Evolutionary conservation across 352 stramenopile species (phyloP), one percentile per base, ranked within the genome.

Genomic region (Phytopythium montanum): DNA sequence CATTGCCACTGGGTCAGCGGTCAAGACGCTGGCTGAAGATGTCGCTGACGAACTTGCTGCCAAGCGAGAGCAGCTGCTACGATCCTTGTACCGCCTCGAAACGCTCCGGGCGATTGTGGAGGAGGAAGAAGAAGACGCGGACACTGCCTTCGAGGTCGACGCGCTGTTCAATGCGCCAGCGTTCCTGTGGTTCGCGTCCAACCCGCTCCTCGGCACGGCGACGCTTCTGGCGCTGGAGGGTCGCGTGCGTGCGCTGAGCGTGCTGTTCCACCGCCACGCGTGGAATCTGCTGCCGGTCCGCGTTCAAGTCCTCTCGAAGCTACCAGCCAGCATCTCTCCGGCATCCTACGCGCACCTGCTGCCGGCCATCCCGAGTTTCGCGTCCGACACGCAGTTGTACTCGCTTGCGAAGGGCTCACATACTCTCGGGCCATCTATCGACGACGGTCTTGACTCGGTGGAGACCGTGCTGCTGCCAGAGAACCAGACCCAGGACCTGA

Each of bases 281-380:
- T 81, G 59, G 51, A 87, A 81, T 48, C 49, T 93, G 25, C 26
- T 87, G 4, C 70, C 83, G 29, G 61, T 63, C 29, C 81, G 81
- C 28, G 28, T 81, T 6, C 57, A 77, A 0, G 63, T 93, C 50
- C 69, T 93, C 1, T 66, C 81, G 3, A 45, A 73, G 26, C 46
- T 90, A 2, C 72, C 80, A 31, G 61, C 75, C 5, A 76, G 48
- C 23, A 33, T 81, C 1, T 45, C 69, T 28, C 80, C 83, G 21
- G 60, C 28, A 14, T 46, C 23, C 3, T 92, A 90, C 51, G 62
- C 62, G 1, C 55, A 73, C 44, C 60, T 92, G 4, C 54, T 92
- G 3, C 83, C 80, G 34, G 76, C 76, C 19, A 57, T 87, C 57
- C 31, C 61, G 21, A 31, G 66, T 25, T 46, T 68, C 1, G 61